Evolutionary conservation across 768 basidiomycete species (phyloP).

Genomic region (Tylopilus intermedius): DNA sequence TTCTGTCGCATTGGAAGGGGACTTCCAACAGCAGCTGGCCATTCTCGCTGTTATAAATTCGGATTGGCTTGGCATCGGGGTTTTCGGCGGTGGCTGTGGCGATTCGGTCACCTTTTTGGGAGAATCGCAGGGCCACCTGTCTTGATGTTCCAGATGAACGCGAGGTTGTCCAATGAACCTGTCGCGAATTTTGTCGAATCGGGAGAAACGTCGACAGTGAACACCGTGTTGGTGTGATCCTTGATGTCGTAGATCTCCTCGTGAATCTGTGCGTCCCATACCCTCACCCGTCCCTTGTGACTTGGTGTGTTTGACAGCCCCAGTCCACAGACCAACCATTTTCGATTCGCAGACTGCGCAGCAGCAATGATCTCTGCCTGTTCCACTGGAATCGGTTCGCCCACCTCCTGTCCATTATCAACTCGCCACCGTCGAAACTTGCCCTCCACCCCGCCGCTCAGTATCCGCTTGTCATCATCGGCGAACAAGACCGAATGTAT

Average conservation of each 20-base stretch:
- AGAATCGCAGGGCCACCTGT: neutral
- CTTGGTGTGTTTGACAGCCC: neutral
- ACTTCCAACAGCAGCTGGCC: neutral
- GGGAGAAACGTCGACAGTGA: neutral
- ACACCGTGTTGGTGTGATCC: neutral
- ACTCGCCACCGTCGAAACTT: neutral
- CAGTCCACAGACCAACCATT: neutral
- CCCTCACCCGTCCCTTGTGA: too few species aligned
- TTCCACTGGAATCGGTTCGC: neutral
- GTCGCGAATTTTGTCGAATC: neutral
- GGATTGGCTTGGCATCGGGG: neutral
- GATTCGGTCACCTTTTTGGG: neutral
- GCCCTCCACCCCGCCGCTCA: neutral
- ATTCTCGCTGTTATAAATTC: neutral
- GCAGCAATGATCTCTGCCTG: neutral
- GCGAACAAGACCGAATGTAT: neutral
- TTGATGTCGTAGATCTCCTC: neutral
- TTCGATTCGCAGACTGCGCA: neutral
- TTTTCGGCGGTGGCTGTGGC: neutral
- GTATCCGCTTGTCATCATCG: neutral
- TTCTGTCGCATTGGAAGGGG: neutral
- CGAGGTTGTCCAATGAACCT: neutral
- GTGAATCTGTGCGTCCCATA: neutral
- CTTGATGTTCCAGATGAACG: neutral
- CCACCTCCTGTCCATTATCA: neutral